Evolutionary conservation across 1,139 yeast genomes (phyloP), one percentile per base, ranked within the genome.

Genomic region (Geotrichum carabidarum): DNA sequence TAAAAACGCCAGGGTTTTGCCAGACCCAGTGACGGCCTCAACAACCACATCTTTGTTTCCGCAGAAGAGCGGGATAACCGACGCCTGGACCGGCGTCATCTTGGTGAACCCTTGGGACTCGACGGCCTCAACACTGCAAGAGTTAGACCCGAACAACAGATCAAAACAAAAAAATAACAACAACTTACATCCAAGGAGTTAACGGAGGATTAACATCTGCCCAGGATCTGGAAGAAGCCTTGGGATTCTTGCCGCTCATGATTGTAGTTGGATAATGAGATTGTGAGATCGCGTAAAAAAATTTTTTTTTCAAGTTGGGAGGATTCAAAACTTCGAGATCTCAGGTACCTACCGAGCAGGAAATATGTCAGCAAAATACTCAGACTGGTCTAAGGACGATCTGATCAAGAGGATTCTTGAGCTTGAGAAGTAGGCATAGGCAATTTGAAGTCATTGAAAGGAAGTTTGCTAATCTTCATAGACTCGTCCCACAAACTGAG

Each of bases 61-160:
- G 47, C 86, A 72, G 62, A 94, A 81, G 53, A 91, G 74, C 0
- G 99, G 99, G 50, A 93, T 86, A 0, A 95, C 86, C 0, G 98
- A 82, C 0, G 99, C 99, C 68, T 93, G 99, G 0, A 93, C 99
- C 0, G 99, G 97, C 0, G 99, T 93, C 97, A 93, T 90, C 14
- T 80, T 72, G 1, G 81, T 79, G 66, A 80, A 91, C 1, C 96
- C 97, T 61, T 86, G 71, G 1, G 91, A 80, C 17, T 73, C 71
- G 32, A 91, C 77, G 1, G 96, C 95, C 2, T 83, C 86, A 34
- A 64, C 54, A 15, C 64, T 65, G 50, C n/a, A 47, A 2, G 8
- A 27, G 49, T 47, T 41, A 48, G 46, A 22, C 18, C 9, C 4
- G 2, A 12, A 30, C 11, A 27, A 7, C 15, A 8, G 14, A 4